Base-by-base conservation (phyloP, 1,284 basidiomycete species). In the Agroathelia rolfsii region DNA sequence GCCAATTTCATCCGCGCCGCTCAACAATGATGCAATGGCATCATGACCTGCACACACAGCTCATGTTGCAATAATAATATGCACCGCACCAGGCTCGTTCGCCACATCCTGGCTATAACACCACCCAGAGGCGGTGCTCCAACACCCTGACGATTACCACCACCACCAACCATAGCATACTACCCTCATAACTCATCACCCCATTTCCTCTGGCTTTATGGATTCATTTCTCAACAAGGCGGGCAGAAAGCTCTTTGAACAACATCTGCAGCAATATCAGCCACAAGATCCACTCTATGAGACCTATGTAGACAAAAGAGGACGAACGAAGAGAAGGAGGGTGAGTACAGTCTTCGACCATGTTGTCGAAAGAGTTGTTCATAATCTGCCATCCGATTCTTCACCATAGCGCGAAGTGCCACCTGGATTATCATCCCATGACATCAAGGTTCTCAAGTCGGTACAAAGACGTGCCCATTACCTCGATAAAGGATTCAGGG, bases 401-500 rank as follows among this genome's bases (percentile, higher is more conserved):
- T n/a, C n/a, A n/a, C 13, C 31, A 11, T 39, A 89, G 85, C 70
- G 85, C 32, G 67, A 68, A 5, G 53, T 78, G 0, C 88, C 88
- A 0, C 75, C 77, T 6, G 90, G 89, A 0, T 69, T 95, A 3
- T 84, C 86, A 0, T 56, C 66, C 19, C 69, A 79, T 19, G 89
- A 95, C 41, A 70, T 70, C n/a, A 76, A 75, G 43, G 77, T 89
- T 32, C 64, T 92, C 32, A 70, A 69, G 44, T 72, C 78, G 12
- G 75, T 93, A 27, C 75, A 86, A 51, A 62, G 66, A 32, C 68
- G 92, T 6, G 92, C 93, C 0, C 89, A 92, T 51, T 76, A 82
- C 50, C 80, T 97, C 35, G 93, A 97, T 65, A 93, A 90, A 56
- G 83, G 87, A 5, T 86, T 96, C 63, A 65, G 54, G 29, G 35